phyloP scores from a whole-genome alignment of 371 early-diverging fungal species.

The Syncephalis fuscata region DNA sequence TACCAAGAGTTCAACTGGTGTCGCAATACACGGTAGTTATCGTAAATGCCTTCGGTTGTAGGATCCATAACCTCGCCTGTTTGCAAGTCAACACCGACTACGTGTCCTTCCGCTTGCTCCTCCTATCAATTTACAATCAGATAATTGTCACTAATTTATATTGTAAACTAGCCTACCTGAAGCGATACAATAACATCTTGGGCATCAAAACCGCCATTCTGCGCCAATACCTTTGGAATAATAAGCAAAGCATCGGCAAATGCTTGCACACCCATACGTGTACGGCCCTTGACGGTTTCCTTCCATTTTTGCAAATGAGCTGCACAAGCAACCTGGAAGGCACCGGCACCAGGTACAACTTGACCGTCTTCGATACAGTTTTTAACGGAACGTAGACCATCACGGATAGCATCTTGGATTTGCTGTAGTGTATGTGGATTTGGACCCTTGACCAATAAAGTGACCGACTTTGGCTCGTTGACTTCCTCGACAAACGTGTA shows the following conservation, averaged over 20 bases:
- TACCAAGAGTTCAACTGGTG: conserved; percentile 89
- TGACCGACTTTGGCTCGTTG: conserved; percentile 83
- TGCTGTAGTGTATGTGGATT: conserved; percentile 91
- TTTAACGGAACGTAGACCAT: conserved; percentile 96
- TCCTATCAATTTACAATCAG: conserved; percentile 27
- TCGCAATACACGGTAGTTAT: conserved; percentile 93
- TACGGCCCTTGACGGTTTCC: conserved; percentile 79
- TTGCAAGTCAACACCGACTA: conserved; percentile 86
- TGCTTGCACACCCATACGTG: conserved; percentile 92
- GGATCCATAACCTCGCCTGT: conserved; percentile 95
- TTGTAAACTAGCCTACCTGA: conserved; percentile 20
- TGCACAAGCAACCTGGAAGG: conserved; percentile 82
- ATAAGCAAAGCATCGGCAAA: conserved; percentile 93
- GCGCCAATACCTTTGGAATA: conserved; percentile 92
- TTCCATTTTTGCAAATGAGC: conserved; percentile 75
- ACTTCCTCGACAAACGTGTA: conserved; percentile 99
- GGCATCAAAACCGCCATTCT: conserved; percentile 94
- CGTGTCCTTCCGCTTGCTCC: conserved; percentile 75
- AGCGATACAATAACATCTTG: conserved; percentile 91
- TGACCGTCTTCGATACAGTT: conserved; percentile 88
- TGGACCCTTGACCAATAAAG: conserved; percentile 95
- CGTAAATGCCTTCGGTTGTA: conserved; percentile 86
- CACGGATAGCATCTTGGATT: conserved; percentile 95
- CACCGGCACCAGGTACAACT: conserved; percentile 94
- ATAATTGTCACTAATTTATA: neutral